Base-by-base conservation (phyloP, 2,329 filamentous ascomycete genomes). In the Arthrobotrys musiformis region DNA sequence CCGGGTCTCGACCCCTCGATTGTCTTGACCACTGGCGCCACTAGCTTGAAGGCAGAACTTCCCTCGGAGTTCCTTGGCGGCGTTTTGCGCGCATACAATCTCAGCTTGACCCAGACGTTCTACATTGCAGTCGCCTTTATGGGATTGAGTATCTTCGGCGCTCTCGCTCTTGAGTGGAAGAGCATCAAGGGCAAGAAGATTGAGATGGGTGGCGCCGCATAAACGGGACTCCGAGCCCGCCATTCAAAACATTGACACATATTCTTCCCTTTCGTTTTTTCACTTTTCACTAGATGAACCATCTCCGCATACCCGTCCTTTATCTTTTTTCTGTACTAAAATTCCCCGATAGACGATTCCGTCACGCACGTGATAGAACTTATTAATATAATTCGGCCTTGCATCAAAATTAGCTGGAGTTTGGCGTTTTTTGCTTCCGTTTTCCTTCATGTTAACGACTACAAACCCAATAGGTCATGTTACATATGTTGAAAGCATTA, bases 11-110 rank as follows among this genome's bases (percentile, higher is more conserved):
- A 87, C 40, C 83, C 86, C 0, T 80, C 81, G 5, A 80, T 85
- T 62, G 87, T 89, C 78, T 85, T 88, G 81, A 85, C 87, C 80
- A 86, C 84, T 60, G 88, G 88, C 66, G 87, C 87, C 8, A 86
- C 85, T 1, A 84, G 88, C 0, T 83, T 89, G 19, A 81, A 80
- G 30, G 69, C 81, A 4, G 82, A 87, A 81, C 81, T 83, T 11
- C 84, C 85, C 44, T 80, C 84, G n/a, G 84, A 85, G 33, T 83
- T 83, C 4, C 81, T 86, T 1, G 82, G 84, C 4, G 81, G 82
- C 0, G 86, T 88, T 19, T 81, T 88, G 11, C 80, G 82, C 24
- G 86, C 86, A 0, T 88, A 88, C 81, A 85, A 87, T 82, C 79
- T 79, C 1, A 87, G 86, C 0, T 81, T 89, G 79, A 84, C 85